phyloP scores from a whole-genome alignment of 192 early-diverging fungal species.

The Funneliformis mosseae region DNA sequence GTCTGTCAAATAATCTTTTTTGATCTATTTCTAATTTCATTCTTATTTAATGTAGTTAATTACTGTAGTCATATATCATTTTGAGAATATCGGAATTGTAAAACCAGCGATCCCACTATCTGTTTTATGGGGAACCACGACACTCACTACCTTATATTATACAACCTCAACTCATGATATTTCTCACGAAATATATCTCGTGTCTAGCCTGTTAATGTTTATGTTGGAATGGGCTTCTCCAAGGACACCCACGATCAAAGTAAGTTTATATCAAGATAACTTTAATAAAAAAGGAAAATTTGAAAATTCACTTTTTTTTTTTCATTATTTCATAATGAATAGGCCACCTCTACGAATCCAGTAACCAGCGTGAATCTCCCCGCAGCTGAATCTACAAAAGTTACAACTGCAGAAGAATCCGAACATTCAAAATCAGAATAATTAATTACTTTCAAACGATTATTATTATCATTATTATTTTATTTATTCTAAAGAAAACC shows the following conservation, averaged over 20 bases:
- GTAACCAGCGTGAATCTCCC: background rate
- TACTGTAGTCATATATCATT: slow-evolving; percentile 33
- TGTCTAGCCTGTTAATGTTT: slow-evolving; percentile 33
- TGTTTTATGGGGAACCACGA: slow-evolving; percentile 25
- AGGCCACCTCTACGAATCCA: background rate
- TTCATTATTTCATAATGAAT: background rate
- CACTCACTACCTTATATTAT: slow-evolving; percentile 32
- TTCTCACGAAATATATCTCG: slow-evolving; percentile 31
- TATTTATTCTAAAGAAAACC: no score
- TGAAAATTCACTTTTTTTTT: background rate
- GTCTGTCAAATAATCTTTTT: background rate
- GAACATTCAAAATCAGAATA: background rate
- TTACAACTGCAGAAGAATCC: background rate
- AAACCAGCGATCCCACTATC: slow-evolving; percentile 32
- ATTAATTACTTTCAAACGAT: background rate
- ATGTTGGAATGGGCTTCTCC: slow-evolving; percentile 27
- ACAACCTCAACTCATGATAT: slow-evolving; percentile 28
- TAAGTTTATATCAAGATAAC: background rate
- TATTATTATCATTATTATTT: no score
- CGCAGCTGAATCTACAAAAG: background rate
- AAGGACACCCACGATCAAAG: background rate
- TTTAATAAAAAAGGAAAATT: background rate
- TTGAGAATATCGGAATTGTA: slow-evolving; percentile 30
- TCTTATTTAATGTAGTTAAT: slow-evolving; percentile 10
- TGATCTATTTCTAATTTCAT: background rate